phyloP scores from a whole-genome alignment of 2,329 filamentous ascomycete species.

The Penicillium verrucosum region DNA sequence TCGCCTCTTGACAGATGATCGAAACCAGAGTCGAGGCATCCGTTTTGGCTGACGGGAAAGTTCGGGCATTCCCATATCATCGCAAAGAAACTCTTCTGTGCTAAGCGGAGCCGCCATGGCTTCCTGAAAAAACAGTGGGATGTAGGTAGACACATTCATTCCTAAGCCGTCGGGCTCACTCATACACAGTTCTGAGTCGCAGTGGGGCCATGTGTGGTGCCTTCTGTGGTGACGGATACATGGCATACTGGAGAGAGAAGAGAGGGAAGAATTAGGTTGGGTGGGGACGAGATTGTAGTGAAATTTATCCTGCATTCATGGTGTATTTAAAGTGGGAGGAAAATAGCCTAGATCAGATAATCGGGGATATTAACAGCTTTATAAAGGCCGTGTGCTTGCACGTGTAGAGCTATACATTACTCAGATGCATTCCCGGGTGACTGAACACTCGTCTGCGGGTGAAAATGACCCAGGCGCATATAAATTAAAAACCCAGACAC shows the following conservation, averaged over 20 bases:
- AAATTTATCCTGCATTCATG: background rate
- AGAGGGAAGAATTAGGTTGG: background rate
- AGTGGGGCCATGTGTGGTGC: constrained; percentile 39
- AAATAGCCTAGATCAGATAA: background rate
- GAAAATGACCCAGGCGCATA: constrained; percentile 11
- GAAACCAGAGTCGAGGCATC: constrained; percentile 27
- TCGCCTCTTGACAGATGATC: background rate
- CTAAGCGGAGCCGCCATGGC: constrained; percentile 11
- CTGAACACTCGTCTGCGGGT: constrained; percentile 14
- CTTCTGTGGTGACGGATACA: constrained; percentile 29
- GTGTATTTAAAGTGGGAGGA: background rate
- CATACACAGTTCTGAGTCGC: constrained; percentile 24
- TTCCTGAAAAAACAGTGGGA: constrained; percentile 15
- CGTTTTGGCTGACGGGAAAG: constrained; percentile 27
- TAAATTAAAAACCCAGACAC: background rate
- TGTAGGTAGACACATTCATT: constrained; percentile 16
- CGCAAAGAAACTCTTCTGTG: constrained; percentile 23
- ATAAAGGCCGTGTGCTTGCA: constrained; percentile 12
- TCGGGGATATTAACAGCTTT: constrained; percentile 1
- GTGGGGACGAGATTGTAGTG: background rate
- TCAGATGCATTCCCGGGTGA: constrained; percentile 12
- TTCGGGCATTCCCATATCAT: constrained; percentile 34
- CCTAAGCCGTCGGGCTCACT: constrained; percentile 23
- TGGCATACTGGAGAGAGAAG: constrained; percentile 21
- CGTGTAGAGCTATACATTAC: background rate